Conservation (phyloP, 2,329 filamentous ascomycete species). For the Didymella pinodella region DNA sequence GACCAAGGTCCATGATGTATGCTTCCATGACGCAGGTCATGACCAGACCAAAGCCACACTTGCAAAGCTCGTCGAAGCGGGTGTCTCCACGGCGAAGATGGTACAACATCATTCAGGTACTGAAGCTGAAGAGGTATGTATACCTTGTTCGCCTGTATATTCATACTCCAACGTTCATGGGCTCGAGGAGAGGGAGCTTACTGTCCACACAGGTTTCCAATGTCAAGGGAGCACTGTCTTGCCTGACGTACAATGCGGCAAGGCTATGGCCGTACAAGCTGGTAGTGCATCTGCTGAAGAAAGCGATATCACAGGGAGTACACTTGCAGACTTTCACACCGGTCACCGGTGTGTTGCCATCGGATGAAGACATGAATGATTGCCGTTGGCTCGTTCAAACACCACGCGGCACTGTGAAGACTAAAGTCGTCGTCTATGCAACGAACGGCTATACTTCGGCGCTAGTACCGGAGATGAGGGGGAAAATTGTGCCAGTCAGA, state of each 20-base stretch:
- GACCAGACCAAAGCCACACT: not conserved
- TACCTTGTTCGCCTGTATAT: too few species aligned
- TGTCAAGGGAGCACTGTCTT: not conserved
- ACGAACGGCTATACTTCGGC: not conserved
- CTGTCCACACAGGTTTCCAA: not conserved
- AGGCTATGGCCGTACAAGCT: not conserved
- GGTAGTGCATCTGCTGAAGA: not conserved
- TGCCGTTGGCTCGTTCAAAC: not conserved
- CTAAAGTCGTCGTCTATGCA: not conserved
- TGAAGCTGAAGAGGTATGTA: not conserved
- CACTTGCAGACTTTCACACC: not conserved
- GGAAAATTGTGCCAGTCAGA: not conserved
- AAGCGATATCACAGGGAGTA: not conserved
- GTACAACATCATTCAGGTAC: not conserved
- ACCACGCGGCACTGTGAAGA: not conserved
- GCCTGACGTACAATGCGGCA: not conserved
- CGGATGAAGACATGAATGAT: not conserved
- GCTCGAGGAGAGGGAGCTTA: not conserved
- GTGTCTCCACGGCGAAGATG: not conserved
- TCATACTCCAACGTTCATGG: too few species aligned
- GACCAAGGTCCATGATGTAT: not conserved
- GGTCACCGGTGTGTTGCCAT: not conserved
- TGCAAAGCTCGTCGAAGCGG: not conserved
- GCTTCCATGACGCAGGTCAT: not conserved
- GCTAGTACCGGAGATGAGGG: not conserved